These are phyloP conservation scores for Syzygium jambos DNA, from an alignment of 345 rosid genomes.

Conservation along the genomic window DNA sequence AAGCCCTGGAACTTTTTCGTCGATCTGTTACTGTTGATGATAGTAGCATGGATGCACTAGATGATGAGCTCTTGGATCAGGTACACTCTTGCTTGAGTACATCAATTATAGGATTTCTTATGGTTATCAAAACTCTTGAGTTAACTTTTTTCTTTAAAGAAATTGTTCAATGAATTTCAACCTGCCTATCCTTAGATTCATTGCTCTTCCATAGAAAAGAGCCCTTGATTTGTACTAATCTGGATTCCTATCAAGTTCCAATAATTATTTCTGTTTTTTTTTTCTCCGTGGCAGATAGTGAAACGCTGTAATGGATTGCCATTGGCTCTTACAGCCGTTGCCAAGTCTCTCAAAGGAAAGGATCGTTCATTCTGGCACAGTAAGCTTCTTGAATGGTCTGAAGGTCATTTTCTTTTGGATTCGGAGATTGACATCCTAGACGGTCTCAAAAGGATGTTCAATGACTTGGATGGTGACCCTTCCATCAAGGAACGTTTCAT, in stretches of 20 bases:
- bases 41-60: background rate
- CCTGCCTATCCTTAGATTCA: background rate
- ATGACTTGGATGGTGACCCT: constrained; percentile 14
- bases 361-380: background rate
- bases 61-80: too few relatives aligned
- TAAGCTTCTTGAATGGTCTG: background rate
- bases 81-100: too few relatives aligned
- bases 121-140: background rate
- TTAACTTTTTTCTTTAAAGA: too few relatives aligned
- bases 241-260: background rate
- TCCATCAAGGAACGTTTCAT: constrained; percentile 33
- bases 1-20: constrained; percentile 33
- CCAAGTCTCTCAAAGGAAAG: constrained; percentile 11
- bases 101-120: too few relatives aligned
- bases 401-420: background rate
- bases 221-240: background rate
- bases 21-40: background rate
- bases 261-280: background rate
- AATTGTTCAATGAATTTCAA: too few relatives aligned
- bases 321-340: background rate
- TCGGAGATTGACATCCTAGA: constrained; percentile 14
- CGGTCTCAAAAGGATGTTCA: constrained; percentile 37
- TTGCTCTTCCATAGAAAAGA: background rate
- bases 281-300: background rate
- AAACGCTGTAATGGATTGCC: background rate